Base-by-base conservation (phyloP, 139 green algal genomes). In the Tetraselmis striata region DNA sequence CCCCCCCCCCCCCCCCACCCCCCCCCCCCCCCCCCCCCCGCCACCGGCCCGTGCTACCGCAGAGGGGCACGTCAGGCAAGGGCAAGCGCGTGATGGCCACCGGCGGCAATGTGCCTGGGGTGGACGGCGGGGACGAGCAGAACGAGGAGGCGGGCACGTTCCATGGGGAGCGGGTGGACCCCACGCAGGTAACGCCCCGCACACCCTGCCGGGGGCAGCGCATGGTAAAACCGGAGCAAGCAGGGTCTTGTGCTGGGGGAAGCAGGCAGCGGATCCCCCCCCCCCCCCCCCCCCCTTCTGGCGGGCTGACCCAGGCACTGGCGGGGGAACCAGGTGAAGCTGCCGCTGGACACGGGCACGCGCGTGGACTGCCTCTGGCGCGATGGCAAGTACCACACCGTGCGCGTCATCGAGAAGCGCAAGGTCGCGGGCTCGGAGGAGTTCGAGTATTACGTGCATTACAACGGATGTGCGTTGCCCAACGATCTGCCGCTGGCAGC, bases 381-480 rank as follows among this genome's bases (percentile, higher is more conserved):
- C 1, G 95, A 99, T 79, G 91, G 86, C 30, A 84, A 93, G 77
- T 94, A 88, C 77, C 92, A 96, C 83, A 82, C 81, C 11, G 92
- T 92, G 1, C 92, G 91, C 29, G 85, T 99, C 82, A 95, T 99
- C 32, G 95, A 98, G 86, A 87, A 94, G 23, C 87, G 95, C 1
- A 83, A 83, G 30, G 75, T 83, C 29, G 77, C 77, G 0, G 79
- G 82, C 30, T 28, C 58, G 1, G 78, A 29, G 31, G 90, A 92
- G 5, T 96, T 92, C 77, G 93, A 98, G 85, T 99, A 99, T 88
- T 99, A 99, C 85, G 93, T 99, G 80, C 96, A 99, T 91, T 99
- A 98, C 89, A 85, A 90, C 23, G 87, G 86, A 32, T 90, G 86
- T 88, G n/a, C n/a, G n/a, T n/a, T n/a, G n/a, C n/a, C n/a, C n/a